Base-by-base conservation (phyloP, 768 basidiomycete species). In the Holtermannia corniformis region DNA sequence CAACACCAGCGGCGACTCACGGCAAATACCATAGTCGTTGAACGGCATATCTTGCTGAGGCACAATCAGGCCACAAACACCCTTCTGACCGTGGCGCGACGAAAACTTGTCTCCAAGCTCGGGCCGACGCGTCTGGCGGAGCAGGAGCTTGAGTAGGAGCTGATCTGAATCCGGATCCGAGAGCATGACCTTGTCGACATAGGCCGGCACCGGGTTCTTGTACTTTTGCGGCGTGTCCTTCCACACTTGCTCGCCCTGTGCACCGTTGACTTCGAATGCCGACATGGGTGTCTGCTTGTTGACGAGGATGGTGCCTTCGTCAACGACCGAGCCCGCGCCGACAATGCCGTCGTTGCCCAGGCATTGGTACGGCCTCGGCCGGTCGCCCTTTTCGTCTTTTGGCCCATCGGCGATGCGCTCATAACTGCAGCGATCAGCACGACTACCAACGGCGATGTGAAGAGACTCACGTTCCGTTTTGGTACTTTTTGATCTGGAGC, bases 1-100 rank as follows among this genome's bases (percentile, higher is more conserved):
- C 4, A 44, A 5, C 22, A 4, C 5, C 16, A 27, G 23, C 26
- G 11, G 27, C 2, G 16, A 57, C 59, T 57, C 44, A 50, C 89
- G 92, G 64, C 80, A 83, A 61, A 96, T 91, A 21, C 95, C 95
- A 71, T 90, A 86, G 74, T 97, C 92, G 64, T 95, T 95, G 78
- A 99, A 99, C 1, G 93, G 95, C 88, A 99, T 83, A 73, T 99
- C 95, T 63, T 91, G 91, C 66, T 99, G 95, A 63, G 93, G 93
- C 50, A 99, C 95, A 70, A 99, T 97, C 72, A 99, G 74, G 22
- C 95, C 95, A 74, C 93, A 96, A 11, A 99, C 95, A 53, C 95
- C 95, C 74, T 99, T 99, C 75, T 99, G 95, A 43, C 95, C 95
- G 68, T 99, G 95, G 59, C 95, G 76, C 2, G 88, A 91, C 40